phyloP scores from a whole-genome alignment of 331 rosid genomes.

The Dryas integrifolia region DNA sequence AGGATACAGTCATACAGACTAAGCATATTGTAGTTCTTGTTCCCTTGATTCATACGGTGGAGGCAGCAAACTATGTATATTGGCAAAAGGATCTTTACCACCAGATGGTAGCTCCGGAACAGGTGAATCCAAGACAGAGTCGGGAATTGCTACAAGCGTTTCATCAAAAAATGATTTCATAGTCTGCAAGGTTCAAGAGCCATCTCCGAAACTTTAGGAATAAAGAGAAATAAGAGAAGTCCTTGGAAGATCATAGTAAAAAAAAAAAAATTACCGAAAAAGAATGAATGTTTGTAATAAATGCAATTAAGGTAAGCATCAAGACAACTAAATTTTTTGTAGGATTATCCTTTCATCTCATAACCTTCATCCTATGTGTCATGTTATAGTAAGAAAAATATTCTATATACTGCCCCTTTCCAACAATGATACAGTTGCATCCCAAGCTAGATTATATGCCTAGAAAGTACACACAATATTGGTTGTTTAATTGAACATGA shows the following conservation, averaged over 20 bases:
- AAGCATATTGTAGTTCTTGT: constrained; percentile 45
- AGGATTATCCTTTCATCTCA: too few species aligned
- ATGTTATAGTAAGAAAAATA: too few species aligned
- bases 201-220: constrained; percentile 28
- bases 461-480: too few species aligned
- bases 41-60: constrained; percentile 56
- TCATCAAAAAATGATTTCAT: constrained; percentile 81
- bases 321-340: not conserved
- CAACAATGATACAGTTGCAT: too few species aligned
- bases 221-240: not conserved
- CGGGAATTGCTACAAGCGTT: constrained; percentile 79
- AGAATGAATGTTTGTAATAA: not conserved
- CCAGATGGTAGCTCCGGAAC: constrained; percentile 43
- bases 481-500: too few species aligned
- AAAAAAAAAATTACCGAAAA: not conserved
- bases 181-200: constrained; percentile 55
- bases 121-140: constrained; percentile 69
- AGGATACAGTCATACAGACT: constrained; percentile 17
- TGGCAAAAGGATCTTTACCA: constrained; percentile 57
- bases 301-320: not conserved
- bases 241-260: not conserved
- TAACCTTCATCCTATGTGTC: too few species aligned
- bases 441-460: too few species aligned
- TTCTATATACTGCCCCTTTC: too few species aligned
- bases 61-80: constrained; percentile 56